phyloP scores from a whole-genome alignment of 768 basidiomycete species.

The Pulveroboletus sp. region DNA sequence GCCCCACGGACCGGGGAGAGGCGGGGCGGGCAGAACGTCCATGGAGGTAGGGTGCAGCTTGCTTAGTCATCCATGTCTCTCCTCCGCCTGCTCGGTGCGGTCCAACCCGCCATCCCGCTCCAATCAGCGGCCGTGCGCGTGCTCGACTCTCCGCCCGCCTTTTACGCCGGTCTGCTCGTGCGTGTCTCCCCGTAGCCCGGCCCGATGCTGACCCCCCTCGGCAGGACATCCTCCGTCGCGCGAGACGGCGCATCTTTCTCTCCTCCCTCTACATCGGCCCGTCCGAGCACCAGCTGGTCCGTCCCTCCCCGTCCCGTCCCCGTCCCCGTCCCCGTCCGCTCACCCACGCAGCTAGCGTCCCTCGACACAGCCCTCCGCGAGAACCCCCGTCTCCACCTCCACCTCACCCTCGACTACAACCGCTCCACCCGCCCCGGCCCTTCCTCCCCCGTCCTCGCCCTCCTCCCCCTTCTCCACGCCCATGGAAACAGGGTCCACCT shows the following conservation, averaged over 20 bases:
- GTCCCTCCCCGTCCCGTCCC: constrained; percentile 28
- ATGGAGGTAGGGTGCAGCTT: no score
- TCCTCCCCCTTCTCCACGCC: constrained; percentile 69
- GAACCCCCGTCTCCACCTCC: constrained; percentile 60
- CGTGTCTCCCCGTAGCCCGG: constrained; percentile 19
- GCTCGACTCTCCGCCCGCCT: constrained; percentile 53
- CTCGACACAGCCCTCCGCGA: constrained; percentile 55
- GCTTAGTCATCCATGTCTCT: constrained; percentile 28
- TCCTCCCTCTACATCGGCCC: constrained; percentile 88
- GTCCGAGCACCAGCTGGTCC: constrained; percentile 72
- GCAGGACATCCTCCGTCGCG: constrained; percentile 80
- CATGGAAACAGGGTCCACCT: constrained; percentile 73
- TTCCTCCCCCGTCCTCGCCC: constrained; percentile 59
- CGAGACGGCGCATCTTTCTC: constrained; percentile 76
- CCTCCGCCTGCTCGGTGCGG: constrained; percentile 26
- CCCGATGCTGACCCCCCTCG: neutral
- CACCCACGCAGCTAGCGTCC: constrained; percentile 56
- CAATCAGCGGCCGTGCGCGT: constrained; percentile 48
- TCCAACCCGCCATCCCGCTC: constrained; percentile 48
- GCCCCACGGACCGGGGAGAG: constrained; percentile 59
- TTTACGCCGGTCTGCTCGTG: constrained; percentile 54
- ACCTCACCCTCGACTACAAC: constrained; percentile 77
- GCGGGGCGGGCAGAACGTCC: no score
- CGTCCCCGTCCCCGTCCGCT: neutral
- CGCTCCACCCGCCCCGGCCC: constrained; percentile 72